These are phyloP conservation scores for Tagetes patula DNA, from an alignment of 129 eudicot species.

Conservation along the genomic window DNA sequence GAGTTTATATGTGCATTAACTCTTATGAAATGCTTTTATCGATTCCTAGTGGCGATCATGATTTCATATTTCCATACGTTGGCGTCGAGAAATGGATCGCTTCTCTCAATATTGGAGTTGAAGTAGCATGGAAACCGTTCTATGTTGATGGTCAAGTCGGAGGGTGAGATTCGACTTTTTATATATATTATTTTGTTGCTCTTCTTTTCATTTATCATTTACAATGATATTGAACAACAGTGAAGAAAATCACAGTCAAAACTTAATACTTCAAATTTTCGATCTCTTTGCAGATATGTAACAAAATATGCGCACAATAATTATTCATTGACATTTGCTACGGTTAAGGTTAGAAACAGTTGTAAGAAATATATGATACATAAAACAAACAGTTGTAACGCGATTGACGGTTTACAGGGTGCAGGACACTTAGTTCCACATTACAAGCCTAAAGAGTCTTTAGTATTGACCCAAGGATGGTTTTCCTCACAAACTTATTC, in stretches of 20 bases:
- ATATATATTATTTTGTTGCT: background rate
- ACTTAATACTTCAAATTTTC: no score
- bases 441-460: background rate
- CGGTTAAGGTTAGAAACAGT: background rate
- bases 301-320: constrained; percentile 10
- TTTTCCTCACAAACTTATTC: background rate
- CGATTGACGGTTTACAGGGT: background rate
- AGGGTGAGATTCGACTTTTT: constrained; percentile 7
- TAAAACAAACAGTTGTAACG: background rate
- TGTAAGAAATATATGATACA: no score
- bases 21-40: background rate
- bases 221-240: no score
- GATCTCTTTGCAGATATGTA: constrained; percentile 15
- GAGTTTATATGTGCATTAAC: no score
- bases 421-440: background rate
- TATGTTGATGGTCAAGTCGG: constrained; percentile 13
- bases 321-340: constrained; percentile 15
- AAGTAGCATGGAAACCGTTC: constrained; percentile 7
- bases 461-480: background rate
- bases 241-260: no score
- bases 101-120: background rate
- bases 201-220: background rate
- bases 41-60: constrained; percentile 21
- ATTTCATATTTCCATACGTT: constrained; percentile 18
- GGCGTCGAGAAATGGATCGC: constrained; percentile 17